phyloP scores from a whole-genome alignment of 2,329 filamentous ascomycete genomes.

The Periconia sp. region DNA sequence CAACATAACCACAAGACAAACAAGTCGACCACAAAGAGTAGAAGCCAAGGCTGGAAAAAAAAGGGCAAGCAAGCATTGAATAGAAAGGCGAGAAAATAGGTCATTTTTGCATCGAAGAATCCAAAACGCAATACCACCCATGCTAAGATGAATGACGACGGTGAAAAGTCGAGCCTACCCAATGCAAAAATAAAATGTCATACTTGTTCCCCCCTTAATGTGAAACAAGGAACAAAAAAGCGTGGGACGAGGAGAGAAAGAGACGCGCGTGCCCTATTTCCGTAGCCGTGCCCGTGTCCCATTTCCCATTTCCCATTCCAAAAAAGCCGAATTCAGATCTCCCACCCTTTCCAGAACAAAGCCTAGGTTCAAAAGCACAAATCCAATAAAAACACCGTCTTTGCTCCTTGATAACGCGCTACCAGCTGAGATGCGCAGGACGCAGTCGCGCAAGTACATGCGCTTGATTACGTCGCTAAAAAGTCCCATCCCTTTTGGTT shows the following conservation, averaged over 20 bases:
- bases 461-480: conserved; percentile 58
- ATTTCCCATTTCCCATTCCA: too few species aligned
- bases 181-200: conserved; percentile 20
- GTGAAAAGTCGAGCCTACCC: conserved; percentile 16
- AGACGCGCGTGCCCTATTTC: too few species aligned
- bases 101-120: conserved; percentile 3
- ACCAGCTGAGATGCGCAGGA: neutral
- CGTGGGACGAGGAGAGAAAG: neutral
- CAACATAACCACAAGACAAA: neutral
- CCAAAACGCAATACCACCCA: conserved; percentile 11
- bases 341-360: neutral
- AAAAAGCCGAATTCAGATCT: too few species aligned
- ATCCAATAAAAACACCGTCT: neutral
- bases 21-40: neutral
- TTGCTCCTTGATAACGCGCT: neutral
- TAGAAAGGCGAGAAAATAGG: conserved; percentile 1
- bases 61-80: conserved; percentile 6
- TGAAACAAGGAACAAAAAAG: too few species aligned
- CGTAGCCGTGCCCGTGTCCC: too few species aligned
- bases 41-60: neutral
- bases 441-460: conserved; percentile 3
- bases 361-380: neutral
- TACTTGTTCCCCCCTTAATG: neutral
- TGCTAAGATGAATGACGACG: conserved; percentile 12
- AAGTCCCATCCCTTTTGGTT: conserved; percentile 65